Conservation (phyloP, 306 rosid genomes). For the Lathyrus sativus region DNA sequence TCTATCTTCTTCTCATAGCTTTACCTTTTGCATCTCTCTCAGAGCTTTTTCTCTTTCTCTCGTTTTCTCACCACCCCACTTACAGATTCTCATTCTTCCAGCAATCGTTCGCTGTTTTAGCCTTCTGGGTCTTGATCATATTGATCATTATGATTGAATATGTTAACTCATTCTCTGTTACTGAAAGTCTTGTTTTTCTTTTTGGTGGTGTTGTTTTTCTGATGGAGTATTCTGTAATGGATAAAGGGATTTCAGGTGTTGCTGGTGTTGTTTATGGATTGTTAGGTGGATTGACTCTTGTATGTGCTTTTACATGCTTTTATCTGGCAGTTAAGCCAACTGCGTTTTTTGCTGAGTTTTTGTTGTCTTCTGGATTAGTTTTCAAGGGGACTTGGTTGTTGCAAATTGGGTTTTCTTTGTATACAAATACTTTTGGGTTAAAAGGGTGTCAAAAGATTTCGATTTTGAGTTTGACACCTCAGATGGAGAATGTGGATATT, state of each 20-base stretch:
- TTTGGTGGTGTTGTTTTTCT: slow-evolving; percentile 49
- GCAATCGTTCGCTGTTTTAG: slow-evolving; percentile 56
- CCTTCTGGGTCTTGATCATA: slow-evolving; percentile 68
- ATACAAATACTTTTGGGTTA: slow-evolving; percentile 65
- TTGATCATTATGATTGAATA: slow-evolving; percentile 51
- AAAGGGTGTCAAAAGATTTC: slow-evolving; percentile 71
- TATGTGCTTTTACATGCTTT: slow-evolving; percentile 62
- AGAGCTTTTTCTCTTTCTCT: slow-evolving; percentile 60
- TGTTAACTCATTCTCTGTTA: slow-evolving; percentile 38
- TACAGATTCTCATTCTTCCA: slow-evolving; percentile 66
- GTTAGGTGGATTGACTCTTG: slow-evolving; percentile 56
- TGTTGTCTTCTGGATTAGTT: slow-evolving; percentile 64
- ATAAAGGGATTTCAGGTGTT: slow-evolving; percentile 59
- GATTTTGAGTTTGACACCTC: slow-evolving; percentile 32
- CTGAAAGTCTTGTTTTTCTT: slow-evolving; percentile 52
- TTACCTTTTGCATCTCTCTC: slow-evolving; percentile 78
- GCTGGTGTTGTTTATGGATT: slow-evolving; percentile 60
- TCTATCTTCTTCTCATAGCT: slow-evolving; percentile 60
- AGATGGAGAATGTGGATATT: slow-evolving; percentile 47
- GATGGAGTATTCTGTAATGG: slow-evolving; percentile 47
- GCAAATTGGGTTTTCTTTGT: slow-evolving; percentile 72
- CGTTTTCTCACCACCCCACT: slow-evolving; percentile 67
- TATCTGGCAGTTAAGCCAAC: slow-evolving; percentile 62
- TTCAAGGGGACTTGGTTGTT: slow-evolving; percentile 87
- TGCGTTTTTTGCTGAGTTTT: slow-evolving; percentile 76